These are phyloP conservation scores for Pichia insulana DNA, from an alignment of 805 yeast genomes.

Conservation along the genomic window DNA sequence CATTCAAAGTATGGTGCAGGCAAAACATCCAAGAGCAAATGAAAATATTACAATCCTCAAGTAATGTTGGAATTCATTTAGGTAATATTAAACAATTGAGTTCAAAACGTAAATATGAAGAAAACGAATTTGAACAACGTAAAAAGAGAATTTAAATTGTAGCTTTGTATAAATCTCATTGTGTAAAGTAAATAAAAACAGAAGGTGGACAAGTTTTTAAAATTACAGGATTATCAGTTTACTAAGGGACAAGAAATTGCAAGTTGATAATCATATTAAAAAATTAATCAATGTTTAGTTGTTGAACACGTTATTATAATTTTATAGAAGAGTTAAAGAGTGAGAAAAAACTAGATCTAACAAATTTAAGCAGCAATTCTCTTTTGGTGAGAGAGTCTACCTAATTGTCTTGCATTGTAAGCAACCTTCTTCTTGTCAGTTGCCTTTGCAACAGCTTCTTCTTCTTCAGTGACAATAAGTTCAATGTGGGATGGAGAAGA, in stretches of 20 bases:
- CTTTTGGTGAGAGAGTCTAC: slow-evolving; percentile 84
- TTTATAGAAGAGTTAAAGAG: slow-evolving; percentile 8
- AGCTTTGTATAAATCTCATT: background rate
- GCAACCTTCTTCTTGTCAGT: slow-evolving; percentile 42
- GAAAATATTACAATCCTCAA: background rate
- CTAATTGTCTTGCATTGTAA: slow-evolving; percentile 86
- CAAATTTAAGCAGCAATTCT: slow-evolving; percentile 48
- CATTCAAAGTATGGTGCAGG: slow-evolving; percentile 3
- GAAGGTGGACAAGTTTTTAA: background rate
- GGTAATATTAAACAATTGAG: slow-evolving; percentile 2
- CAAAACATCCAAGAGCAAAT: background rate
- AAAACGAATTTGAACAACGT: background rate
- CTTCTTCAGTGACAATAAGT: slow-evolving; percentile 91
- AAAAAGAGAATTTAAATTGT: background rate
- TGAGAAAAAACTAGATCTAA: slow-evolving; percentile 4
- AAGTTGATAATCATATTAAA: too few species aligned
- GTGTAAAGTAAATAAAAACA: background rate
- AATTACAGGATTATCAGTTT: too few species aligned
- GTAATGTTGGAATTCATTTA: background rate
- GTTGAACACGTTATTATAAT: slow-evolving; percentile 6
- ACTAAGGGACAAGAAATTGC: too few species aligned
- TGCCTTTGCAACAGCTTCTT: slow-evolving; percentile 90
- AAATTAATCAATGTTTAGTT: slow-evolving; percentile 5
- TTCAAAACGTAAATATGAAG: background rate
- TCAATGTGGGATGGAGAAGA: slow-evolving; percentile 99